Percentiles rank a stretch among this genome's conserved stretches.
These are phyloP conservation scores for Lipomyces anomalus DNA, from an alignment of 805 yeast species.

Conservation along the genomic window DNA sequence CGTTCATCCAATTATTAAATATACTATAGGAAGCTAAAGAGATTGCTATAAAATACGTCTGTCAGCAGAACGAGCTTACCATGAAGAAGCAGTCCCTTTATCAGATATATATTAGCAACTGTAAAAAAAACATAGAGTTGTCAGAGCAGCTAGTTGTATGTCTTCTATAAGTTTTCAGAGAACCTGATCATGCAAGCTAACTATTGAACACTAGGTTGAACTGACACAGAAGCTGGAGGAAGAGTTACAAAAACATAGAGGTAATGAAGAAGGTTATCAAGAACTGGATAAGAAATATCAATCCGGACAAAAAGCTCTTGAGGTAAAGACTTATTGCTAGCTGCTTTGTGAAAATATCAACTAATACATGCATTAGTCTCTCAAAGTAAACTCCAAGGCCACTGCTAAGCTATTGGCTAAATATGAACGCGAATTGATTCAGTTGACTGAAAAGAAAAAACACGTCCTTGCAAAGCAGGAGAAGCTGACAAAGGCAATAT, in stretches of 20 bases:
- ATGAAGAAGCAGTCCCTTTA: slow-evolving; percentile 49
- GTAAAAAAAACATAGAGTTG: slow-evolving; percentile 36
- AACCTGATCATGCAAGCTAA: background rate
- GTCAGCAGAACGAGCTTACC: slow-evolving; percentile 55
- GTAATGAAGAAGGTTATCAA: slow-evolving; percentile 38
- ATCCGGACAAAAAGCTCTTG: slow-evolving; percentile 23
- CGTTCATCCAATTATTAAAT: background rate
- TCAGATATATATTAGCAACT: slow-evolving; percentile 41
- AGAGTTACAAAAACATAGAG: slow-evolving; percentile 42
- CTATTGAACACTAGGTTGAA: slow-evolving; percentile 21
- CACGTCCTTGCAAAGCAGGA: slow-evolving; percentile 54
- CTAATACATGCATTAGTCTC: slow-evolving; percentile 1
- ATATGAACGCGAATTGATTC: slow-evolving; percentile 54
- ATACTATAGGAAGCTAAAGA: slow-evolving; percentile 58
- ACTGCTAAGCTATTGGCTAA: slow-evolving; percentile 32
- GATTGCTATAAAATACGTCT: slow-evolving; percentile 61
- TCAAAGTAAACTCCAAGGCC: slow-evolving; percentile 31
- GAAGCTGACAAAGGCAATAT: slow-evolving; percentile 53
- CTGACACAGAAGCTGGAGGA: slow-evolving; percentile 39
- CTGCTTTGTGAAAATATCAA: slow-evolving; percentile 1
- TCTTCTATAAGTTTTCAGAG: background rate
- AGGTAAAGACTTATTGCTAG: background rate
- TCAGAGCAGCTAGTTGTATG: background rate
- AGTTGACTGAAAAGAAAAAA: slow-evolving; percentile 71
- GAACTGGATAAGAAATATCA: slow-evolving; percentile 25